Conservation (phyloP, 257 asterid species). For the Capsicum chinense region DNA sequence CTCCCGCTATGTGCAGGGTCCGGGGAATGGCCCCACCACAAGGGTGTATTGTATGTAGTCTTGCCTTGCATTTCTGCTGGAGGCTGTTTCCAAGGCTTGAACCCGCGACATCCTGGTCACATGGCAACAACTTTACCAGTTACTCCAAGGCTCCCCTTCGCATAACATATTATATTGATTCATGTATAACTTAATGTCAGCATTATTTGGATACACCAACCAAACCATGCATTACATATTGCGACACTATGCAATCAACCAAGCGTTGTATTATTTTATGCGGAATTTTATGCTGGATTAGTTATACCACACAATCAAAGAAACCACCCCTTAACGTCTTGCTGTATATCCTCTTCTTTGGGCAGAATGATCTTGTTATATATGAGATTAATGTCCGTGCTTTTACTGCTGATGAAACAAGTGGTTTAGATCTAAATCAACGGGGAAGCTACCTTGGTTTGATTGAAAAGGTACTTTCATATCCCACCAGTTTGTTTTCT, state of each 20-base stretch:
- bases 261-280: not conserved
- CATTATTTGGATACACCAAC: conserved; percentile 12
- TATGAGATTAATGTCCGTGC: conserved; percentile 98
- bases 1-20: too few relatives aligned
- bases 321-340: not conserved
- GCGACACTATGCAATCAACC: not conserved
- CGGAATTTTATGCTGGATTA: not conserved
- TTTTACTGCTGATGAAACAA: conserved; percentile 87
- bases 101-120: too few relatives aligned
- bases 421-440: conserved; percentile 69
- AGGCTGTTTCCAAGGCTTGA: too few relatives aligned
- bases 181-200: not conserved
- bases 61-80: too few relatives aligned
- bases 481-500: not conserved
- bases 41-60: too few relatives aligned
- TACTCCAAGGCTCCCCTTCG: too few relatives aligned
- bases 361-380: conserved; percentile 90
- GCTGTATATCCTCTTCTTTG: conserved; percentile 33
- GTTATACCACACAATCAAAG: not conserved
- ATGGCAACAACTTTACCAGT: too few relatives aligned
- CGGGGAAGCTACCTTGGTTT: conserved; percentile 96
- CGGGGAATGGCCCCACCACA: too few relatives aligned
- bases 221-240: conserved; percentile 3
- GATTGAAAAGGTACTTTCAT: conserved; percentile 71
- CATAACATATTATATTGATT: not conserved